Conservation (phyloP, 2,329 filamentous ascomycete genomes). For the Nothophaeocryptopus gaeumannii region DNA sequence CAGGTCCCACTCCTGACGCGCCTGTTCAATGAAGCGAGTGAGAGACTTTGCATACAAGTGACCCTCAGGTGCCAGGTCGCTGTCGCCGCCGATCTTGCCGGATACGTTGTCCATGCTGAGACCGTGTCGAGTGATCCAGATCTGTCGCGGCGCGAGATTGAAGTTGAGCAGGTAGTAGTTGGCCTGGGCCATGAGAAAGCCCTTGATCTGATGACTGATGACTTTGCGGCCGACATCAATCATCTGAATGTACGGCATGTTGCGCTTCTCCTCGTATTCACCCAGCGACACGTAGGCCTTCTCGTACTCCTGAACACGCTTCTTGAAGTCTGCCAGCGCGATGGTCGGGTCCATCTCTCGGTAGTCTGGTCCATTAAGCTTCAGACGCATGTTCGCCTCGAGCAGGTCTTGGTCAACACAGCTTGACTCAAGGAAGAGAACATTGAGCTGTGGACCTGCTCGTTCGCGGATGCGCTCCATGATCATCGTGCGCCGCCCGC, state of each 20-base stretch:
- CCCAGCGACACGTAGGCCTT: conserved; percentile 90
- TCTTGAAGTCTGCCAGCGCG: conserved; percentile 86
- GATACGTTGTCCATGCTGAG: conserved; percentile 83
- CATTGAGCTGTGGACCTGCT: conserved; percentile 80
- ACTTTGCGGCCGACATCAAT: conserved; percentile 95
- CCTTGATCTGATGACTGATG: conserved; percentile 82
- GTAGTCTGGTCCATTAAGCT: conserved; percentile 94
- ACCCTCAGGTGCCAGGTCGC: conserved; percentile 76
- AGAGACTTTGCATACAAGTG: conserved; percentile 75
- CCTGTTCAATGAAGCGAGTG: conserved; percentile 76
- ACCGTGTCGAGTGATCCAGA: conserved; percentile 96
- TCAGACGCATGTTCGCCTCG: conserved; percentile 95
- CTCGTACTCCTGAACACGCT: conserved; percentile 87
- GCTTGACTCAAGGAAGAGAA: conserved; percentile 92
- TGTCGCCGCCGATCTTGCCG: conserved; percentile 89
- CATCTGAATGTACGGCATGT: conserved; percentile 96
- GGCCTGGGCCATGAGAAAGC: conserved; percentile 87
- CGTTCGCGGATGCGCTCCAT: conserved; percentile 71
- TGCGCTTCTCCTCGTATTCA: conserved; percentile 71
- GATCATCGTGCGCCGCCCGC: conserved; percentile 76
- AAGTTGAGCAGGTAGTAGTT: conserved; percentile 96
- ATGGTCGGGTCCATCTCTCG: conserved; percentile 84
- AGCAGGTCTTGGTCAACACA: conserved; percentile 81
- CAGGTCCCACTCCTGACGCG: conserved; percentile 77
- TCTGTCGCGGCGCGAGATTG: conserved; percentile 90